Conservation (phyloP, 1,139 yeast genomes). For the Saccharomycopsis hybrid region DNA sequence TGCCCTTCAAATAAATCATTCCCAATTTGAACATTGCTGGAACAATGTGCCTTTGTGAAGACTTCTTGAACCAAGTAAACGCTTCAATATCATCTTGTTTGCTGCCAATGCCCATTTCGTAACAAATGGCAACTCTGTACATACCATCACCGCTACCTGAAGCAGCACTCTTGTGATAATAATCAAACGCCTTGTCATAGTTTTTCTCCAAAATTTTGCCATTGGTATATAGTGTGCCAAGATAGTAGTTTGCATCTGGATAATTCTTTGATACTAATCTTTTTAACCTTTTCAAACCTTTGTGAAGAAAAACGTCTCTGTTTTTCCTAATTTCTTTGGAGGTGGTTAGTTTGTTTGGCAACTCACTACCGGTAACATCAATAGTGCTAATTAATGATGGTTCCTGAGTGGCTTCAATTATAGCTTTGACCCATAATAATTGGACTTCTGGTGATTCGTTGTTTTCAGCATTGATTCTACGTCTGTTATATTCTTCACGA, state of each 20-base stretch:
- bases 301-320: conserved; percentile 46
- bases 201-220: conserved; percentile 48
- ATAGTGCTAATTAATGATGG: conserved; percentile 34
- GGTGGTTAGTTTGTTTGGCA: conserved; percentile 33
- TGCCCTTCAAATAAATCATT: conserved; percentile 51
- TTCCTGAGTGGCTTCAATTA: conserved; percentile 40
- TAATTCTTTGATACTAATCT: conserved; percentile 39
- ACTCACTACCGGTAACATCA: conserved; percentile 39
- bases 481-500: conserved; percentile 24
- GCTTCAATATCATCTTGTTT: conserved; percentile 40
- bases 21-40: conserved; percentile 68
- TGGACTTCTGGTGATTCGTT: conserved; percentile 38
- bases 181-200: conserved; percentile 52
- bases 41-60: conserved; percentile 51
- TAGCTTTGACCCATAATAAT: conserved; percentile 42
- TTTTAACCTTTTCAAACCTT: conserved; percentile 52
- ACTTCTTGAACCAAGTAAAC: conserved; percentile 45
- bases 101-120: conserved; percentile 60
- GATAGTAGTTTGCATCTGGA: conserved; percentile 47
- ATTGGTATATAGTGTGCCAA: conserved; percentile 58
- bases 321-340: conserved; percentile 42
- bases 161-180: conserved; percentile 51
- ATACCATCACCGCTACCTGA: conserved; percentile 51
- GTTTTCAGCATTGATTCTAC: conserved; percentile 29
- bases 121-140: conserved; percentile 62